A percentile compares a stretch with the other conserved stretches of the same genome.
Evolutionary conservation across 345 rosid species (phyloP).

Genomic region (Balakata baccata): DNA sequence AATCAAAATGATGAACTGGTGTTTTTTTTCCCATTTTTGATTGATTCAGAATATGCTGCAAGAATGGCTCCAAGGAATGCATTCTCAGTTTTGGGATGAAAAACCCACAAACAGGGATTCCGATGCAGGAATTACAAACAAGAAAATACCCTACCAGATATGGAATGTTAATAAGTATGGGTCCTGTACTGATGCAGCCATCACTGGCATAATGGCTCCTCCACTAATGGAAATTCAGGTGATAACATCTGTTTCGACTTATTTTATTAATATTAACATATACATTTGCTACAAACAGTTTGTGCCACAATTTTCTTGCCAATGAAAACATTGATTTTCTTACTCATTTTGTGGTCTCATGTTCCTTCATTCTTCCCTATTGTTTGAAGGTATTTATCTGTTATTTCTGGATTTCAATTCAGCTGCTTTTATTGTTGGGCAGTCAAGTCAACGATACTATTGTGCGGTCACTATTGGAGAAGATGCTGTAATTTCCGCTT

Average conservation of each 20-base stretch:
- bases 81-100: slow-evolving; percentile 73
- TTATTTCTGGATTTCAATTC: slow-evolving; percentile 60
- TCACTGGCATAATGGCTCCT: slow-evolving; percentile 91
- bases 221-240: slow-evolving; percentile 92
- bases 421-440: slow-evolving; percentile 95
- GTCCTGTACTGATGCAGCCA: slow-evolving; percentile 72
- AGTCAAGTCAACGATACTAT: slow-evolving; percentile 94
- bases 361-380: not conserved
- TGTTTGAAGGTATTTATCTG: slow-evolving; percentile 20
- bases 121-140: slow-evolving; percentile 44
- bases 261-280: no score
- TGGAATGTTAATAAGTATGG: slow-evolving; percentile 92
- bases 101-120: slow-evolving; percentile 38
- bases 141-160: slow-evolving; percentile 66
- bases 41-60: slow-evolving; percentile 56
- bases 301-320: not conserved
- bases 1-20: not conserved
- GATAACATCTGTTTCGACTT: not conserved
- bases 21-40: not conserved
- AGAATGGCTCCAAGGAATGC: slow-evolving; percentile 56
- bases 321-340: not conserved
- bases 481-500: slow-evolving; percentile 92
- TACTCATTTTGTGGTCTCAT: not conserved
- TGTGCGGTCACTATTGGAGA: slow-evolving; percentile 89
- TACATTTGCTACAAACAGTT: no score